Base-by-base conservation (phyloP, 2,329 filamentous ascomycete species). In the Tolypocladium paradoxum region DNA sequence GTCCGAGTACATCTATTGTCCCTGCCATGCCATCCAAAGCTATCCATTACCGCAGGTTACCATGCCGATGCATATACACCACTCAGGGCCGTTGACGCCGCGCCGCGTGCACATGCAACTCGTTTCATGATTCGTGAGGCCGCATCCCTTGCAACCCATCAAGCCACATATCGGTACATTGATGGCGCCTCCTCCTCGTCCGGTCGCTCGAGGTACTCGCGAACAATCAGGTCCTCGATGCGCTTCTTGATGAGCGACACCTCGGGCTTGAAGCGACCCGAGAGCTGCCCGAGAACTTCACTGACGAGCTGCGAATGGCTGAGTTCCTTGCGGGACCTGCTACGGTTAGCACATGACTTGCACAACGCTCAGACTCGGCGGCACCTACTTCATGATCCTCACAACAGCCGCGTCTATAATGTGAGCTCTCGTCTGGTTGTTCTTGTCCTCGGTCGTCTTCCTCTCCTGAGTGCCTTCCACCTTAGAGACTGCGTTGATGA, bases 331-430 rank as follows among this genome's bases (percentile, higher is more conserved):
- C 87, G 84, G 73, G 87, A 84, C 66, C 86, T 89, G 59, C 9
- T 34, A n/a, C 5, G 24, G 43, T 45, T 16, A 45, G 40, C 8
- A 16, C 18, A 46, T 20, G 43, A 6, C 43, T 3, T 46, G 4
- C 16, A 46, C 6, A 20, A 3, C 16, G 16, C 16, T 45, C 16
- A 6, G n/a, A 29, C 11, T 36, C 34, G 16, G n/a, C 8, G 3
- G 51, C n/a, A 79, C 83, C 48, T 79, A 90, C 86, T 92, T 92
- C 87, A 91, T 91, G 62, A 90, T 90, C 50, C 88, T 77, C 55
- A 91, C 87, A 58, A 92, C 76, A 5, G 86, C 85, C 8, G 87
- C 87, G 62, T 92, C 87, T 27, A 90, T 81, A 40, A 86, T 79
- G 64, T 87, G 84, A 46, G 78, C 79, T 57, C 88, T 76, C 24